A percentile compares a stretch with the other conserved stretches of the same genome.
Conservation (phyloP, 306 rosid species). For the Trifolium repens region DNA sequence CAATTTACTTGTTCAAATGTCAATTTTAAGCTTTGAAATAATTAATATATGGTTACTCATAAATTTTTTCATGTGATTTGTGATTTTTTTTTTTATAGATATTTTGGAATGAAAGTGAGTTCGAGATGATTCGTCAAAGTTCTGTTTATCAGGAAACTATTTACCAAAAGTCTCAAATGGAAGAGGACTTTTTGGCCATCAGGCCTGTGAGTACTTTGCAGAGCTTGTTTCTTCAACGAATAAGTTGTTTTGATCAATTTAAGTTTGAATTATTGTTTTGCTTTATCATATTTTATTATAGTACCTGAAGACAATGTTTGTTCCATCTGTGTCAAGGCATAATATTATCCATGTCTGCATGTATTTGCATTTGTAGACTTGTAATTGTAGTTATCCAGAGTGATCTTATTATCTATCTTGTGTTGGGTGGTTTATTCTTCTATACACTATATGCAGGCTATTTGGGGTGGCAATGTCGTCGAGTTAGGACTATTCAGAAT, state of each 20-base stretch:
- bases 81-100: conserved; percentile 54
- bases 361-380: no score
- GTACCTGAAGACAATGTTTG: no score
- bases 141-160: conserved; percentile 69
- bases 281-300: neutral
- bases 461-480: no score
- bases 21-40: conserved; percentile 22
- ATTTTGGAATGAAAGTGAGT: conserved; percentile 73
- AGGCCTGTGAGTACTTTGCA: conserved; percentile 48
- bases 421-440: no score
- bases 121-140: conserved; percentile 74
- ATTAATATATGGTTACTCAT: neutral
- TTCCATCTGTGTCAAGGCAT: no score
- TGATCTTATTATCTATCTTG: no score
- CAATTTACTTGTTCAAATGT: neutral
- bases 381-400: no score
- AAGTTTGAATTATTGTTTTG: neutral
- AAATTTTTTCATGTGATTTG: conserved; percentile 29
- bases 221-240: neutral
- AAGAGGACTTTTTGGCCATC: conserved; percentile 61
- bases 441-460: no score
- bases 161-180: conserved; percentile 59
- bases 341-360: no score
- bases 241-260: conserved; percentile 28
- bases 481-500: no score